Conservation (phyloP, 2,329 filamentous ascomycete genomes). For the Verticillium klebahnii region DNA sequence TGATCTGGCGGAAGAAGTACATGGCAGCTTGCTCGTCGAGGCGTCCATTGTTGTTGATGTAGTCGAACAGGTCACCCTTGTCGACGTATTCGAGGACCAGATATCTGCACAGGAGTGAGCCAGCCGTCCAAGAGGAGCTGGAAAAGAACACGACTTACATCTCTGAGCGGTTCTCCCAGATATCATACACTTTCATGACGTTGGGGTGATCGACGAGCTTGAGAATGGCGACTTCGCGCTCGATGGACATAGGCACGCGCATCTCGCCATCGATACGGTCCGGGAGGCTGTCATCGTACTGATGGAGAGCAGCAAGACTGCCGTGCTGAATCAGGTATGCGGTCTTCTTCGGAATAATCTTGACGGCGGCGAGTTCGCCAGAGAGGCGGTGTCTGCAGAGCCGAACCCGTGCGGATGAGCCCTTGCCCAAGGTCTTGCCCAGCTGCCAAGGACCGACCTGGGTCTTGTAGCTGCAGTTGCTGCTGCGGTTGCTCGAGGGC, state of each 20-base stretch:
- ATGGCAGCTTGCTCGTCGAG: conserved; percentile 76
- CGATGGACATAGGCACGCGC: conserved; percentile 80
- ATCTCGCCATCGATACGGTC: conserved; percentile 56
- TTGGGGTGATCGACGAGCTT: conserved; percentile 94
- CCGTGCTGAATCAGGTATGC: conserved; percentile 78
- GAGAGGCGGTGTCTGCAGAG: conserved; percentile 77
- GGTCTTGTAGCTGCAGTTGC: conserved; percentile 50
- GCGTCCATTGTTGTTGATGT: conserved; percentile 70
- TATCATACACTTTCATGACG: conserved; percentile 90
- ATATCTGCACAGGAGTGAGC: conserved; percentile 57
- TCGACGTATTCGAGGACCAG: conserved; percentile 91
- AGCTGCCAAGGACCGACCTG: conserved; percentile 93
- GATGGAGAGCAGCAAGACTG: conserved; percentile 78
- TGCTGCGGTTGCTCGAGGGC: conserved; percentile 31
- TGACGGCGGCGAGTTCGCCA: conserved; percentile 81
- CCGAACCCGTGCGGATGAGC: conserved; percentile 83
- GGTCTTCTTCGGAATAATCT: conserved; percentile 85
- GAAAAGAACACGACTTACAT: conserved; percentile 57
- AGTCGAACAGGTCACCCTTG: conserved; percentile 74
- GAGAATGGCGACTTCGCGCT: conserved; percentile 94
- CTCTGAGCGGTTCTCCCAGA: conserved; percentile 95
- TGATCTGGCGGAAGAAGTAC: conserved; percentile 86
- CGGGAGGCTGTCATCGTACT: conserved; percentile 58
- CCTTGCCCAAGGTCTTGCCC: conserved; percentile 82
- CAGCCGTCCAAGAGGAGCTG: background rate